These are phyloP conservation scores for Angophora floribunda DNA, from an alignment of 345 rosid species.

Conservation along the genomic window DNA sequence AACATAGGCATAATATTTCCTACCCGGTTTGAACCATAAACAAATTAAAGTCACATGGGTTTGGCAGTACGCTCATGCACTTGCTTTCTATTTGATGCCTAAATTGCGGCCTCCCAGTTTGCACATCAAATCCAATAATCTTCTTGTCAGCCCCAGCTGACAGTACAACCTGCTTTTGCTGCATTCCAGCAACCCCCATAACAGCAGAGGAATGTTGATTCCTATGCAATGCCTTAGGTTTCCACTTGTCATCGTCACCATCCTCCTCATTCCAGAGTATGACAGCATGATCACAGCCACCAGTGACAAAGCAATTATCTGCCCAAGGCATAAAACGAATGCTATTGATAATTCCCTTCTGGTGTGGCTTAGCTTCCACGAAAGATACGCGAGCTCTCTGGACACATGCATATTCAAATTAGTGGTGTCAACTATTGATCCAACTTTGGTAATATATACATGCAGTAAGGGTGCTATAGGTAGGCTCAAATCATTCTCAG, in stretches of 20 bases:
- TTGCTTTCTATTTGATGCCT: constrained; percentile 80
- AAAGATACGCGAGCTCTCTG: constrained; percentile 54
- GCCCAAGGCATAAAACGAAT: constrained; percentile 85
- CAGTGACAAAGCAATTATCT: constrained; percentile 60
- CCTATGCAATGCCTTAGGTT: constrained; percentile 62
- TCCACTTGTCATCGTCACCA: constrained; percentile 51
- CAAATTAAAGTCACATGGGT: constrained; percentile 88
- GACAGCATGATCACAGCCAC: constrained; percentile 88
- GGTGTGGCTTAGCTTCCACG: constrained; percentile 72
- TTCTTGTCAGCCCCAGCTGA: constrained; percentile 89
- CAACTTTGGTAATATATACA: neutral
- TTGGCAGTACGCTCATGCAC: constrained; percentile 92
- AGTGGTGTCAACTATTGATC: neutral
- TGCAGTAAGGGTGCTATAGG: neutral
- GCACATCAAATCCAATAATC: constrained; percentile 70
- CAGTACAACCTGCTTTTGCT: constrained; percentile 58
- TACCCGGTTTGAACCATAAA: constrained; percentile 98
- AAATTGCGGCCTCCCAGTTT: constrained; percentile 57
- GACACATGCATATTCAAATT: neutral
- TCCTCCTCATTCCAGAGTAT: constrained; percentile 70
- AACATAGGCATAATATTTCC: neutral
- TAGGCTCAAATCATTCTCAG: neutral
- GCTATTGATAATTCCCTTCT: constrained; percentile 77
- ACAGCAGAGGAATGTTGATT: constrained; percentile 87
- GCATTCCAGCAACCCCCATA: constrained; percentile 92